Evolutionary conservation across 2,329 filamentous ascomycete species (phyloP).

Genomic region (Cladosporium sp.): DNA sequence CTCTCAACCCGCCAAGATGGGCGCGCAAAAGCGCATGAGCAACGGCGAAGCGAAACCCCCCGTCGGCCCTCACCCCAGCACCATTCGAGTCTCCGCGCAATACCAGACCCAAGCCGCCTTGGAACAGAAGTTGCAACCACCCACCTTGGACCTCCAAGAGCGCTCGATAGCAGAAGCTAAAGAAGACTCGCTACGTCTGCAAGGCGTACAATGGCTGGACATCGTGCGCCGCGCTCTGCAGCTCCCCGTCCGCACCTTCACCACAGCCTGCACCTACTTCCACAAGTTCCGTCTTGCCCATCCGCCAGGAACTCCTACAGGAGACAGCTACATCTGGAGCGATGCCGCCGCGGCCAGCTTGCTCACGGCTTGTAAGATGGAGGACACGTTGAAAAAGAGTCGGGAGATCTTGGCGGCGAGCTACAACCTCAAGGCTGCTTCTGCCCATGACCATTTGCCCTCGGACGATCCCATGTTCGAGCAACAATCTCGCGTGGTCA

Average conservation of each 20-base stretch:
- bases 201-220: slow-evolving; percentile 86
- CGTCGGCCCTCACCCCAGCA: slow-evolving; percentile 55
- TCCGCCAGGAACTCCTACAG: slow-evolving; percentile 40
- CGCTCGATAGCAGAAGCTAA: slow-evolving; percentile 47
- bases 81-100: slow-evolving; percentile 62
- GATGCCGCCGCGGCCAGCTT: slow-evolving; percentile 85
- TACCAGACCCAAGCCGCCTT: slow-evolving; percentile 81
- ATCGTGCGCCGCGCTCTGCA: slow-evolving; percentile 73
- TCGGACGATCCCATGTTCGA: slow-evolving; percentile 86
- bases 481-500: slow-evolving; percentile 69
- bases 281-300: slow-evolving; percentile 88
- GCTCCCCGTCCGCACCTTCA: slow-evolving; percentile 86
- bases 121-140: slow-evolving; percentile 57
- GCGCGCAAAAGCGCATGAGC: slow-evolving; percentile 27
- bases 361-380: slow-evolving; percentile 93
- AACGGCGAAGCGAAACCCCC: slow-evolving; percentile 28
- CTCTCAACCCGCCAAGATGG: slow-evolving; percentile 19
- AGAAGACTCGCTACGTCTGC: slow-evolving; percentile 74
- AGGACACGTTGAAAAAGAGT: slow-evolving; percentile 97
- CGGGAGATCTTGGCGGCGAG: slow-evolving; percentile 86
- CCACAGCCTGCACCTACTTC: slow-evolving; percentile 87
- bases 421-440: slow-evolving; percentile 71
- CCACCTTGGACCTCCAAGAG: slow-evolving; percentile 61
- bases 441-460: slow-evolving; percentile 60
- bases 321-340: slow-evolving; percentile 73